phyloP scores from a whole-genome alignment of 1,284 basidiomycete species.

The Ceratobasidium sp. region DNA sequence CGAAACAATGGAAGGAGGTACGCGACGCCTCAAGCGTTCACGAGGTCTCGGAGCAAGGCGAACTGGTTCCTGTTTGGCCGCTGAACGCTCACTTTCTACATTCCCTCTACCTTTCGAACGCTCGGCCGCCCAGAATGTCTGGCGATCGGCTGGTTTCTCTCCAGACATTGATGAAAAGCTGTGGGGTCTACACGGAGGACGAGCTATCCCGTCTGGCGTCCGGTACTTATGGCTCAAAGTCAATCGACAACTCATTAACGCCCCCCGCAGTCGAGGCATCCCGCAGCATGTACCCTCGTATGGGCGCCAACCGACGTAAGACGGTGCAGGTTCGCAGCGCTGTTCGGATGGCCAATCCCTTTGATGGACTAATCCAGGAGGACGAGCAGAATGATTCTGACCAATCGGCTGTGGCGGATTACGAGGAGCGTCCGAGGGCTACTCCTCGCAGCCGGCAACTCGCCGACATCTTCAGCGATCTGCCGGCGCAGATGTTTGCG shows the following conservation, averaged over 20 bases:
- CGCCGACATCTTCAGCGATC: neutral
- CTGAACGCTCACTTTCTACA: constrained; percentile 1
- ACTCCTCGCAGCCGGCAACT: neutral
- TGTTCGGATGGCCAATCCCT: neutral
- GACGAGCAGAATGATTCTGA: neutral
- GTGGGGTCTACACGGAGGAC: neutral
- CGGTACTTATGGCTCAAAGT: too few species aligned
- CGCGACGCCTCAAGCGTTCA: constrained; percentile 9
- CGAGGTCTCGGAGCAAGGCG: neutral
- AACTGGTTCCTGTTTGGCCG: constrained; percentile 4
- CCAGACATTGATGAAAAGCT: neutral
- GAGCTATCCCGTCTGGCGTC: too few species aligned
- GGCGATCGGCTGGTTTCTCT: neutral
- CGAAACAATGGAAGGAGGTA: neutral
- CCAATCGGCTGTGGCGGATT: constrained; percentile 5
- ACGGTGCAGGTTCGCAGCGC: neutral
- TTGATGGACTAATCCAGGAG: neutral
- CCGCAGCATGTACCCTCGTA: too few species aligned
- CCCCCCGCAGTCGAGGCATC: too few species aligned
- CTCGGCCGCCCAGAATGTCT: neutral
- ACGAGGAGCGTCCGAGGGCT: neutral
- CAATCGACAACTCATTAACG: too few species aligned
- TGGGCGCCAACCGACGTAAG: neutral
- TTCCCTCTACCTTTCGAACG: neutral
- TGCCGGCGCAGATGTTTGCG: neutral